These are phyloP conservation scores for Marasmius tenuissimus DNA, from an alignment of 1,284 basidiomycete species.

Conservation along the genomic window DNA sequence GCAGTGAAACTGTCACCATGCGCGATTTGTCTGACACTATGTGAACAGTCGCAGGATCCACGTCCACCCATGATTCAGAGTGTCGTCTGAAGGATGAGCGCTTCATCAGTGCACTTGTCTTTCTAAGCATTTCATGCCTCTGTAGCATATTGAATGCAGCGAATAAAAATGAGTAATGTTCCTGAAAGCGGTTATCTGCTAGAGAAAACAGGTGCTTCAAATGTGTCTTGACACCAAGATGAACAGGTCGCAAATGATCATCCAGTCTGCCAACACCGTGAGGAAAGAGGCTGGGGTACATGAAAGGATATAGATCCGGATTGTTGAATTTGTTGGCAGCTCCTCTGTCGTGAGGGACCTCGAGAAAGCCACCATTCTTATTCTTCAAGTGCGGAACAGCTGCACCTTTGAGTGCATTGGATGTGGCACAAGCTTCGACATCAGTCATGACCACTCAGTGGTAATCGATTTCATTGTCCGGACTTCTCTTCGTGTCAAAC, in stretches of 20 bases:
- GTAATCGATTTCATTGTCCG: background rate
- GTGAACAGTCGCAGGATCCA: background rate
- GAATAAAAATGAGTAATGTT: conserved; percentile 1
- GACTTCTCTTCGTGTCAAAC: background rate
- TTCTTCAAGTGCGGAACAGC: background rate
- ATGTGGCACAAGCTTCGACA: background rate
- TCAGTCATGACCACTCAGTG: background rate
- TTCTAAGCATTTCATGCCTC: background rate
- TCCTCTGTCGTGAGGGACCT: background rate
- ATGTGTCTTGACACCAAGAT: background rate
- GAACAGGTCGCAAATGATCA: background rate
- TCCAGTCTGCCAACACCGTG: conserved; percentile 3
- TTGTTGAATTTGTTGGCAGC: conserved; percentile 1
- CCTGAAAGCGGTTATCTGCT: no score
- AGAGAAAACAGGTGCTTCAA: background rate
- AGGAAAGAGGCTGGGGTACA: conserved; percentile 1
- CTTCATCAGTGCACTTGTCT: background rate
- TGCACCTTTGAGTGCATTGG: background rate
- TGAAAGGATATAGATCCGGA: background rate
- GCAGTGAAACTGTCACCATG: background rate
- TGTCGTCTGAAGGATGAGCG: background rate
- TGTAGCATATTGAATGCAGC: conserved; percentile 6
- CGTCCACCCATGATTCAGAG: background rate
- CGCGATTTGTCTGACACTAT: background rate
- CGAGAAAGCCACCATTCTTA: background rate